These are phyloP conservation scores for Prunus dulcis DNA, from an alignment of 306 rosid species.

Conservation along the genomic window DNA sequence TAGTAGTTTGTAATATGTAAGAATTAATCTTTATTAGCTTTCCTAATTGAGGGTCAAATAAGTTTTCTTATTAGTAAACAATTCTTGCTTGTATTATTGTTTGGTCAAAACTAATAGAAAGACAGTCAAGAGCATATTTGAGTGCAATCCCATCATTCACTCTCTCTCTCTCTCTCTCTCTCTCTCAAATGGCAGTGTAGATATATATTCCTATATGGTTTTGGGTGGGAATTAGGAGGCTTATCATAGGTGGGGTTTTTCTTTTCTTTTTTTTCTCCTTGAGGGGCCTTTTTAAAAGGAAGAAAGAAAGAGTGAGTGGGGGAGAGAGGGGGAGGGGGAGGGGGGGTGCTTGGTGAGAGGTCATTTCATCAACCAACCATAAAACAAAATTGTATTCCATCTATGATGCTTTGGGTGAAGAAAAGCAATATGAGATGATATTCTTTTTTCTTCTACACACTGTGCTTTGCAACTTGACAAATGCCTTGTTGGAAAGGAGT, in stretches of 20 bases:
- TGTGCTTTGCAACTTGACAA: constrained; percentile 44
- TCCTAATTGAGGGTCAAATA: constrained; percentile 39
- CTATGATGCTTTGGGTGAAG: constrained; percentile 46
- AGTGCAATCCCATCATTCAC: constrained; percentile 55
- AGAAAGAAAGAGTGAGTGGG: constrained; percentile 19
- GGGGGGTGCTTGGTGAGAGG: constrained; percentile 60
- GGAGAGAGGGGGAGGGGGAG: not conserved
- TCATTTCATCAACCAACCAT: constrained; percentile 65
- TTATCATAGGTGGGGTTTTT: constrained; percentile 20
- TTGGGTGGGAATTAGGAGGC: constrained; percentile 26
- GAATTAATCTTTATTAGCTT: constrained; percentile 7
- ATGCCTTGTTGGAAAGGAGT: constrained; percentile 52
- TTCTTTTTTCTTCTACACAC: constrained; percentile 22
- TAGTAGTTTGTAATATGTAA: constrained; percentile 5
- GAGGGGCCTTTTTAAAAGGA: constrained; percentile 14
- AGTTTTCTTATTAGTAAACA: constrained; percentile 19
- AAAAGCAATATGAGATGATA: constrained; percentile 49
- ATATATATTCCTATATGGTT: constrained; percentile 28
- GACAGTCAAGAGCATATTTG: constrained; percentile 62
- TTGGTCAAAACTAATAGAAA: constrained; percentile 52
- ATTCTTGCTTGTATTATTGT: constrained; percentile 24
- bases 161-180: constrained; percentile 33
- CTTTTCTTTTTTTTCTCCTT: not conserved
- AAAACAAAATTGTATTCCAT: constrained; percentile 46
- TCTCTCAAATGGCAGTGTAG: constrained; percentile 23